Percentiles rank a stretch among this genome's conserved stretches.
Evolutionary conservation across 805 yeast genomes (phyloP).

Genomic region (Wickerhamomyces kurtzmanii): DNA sequence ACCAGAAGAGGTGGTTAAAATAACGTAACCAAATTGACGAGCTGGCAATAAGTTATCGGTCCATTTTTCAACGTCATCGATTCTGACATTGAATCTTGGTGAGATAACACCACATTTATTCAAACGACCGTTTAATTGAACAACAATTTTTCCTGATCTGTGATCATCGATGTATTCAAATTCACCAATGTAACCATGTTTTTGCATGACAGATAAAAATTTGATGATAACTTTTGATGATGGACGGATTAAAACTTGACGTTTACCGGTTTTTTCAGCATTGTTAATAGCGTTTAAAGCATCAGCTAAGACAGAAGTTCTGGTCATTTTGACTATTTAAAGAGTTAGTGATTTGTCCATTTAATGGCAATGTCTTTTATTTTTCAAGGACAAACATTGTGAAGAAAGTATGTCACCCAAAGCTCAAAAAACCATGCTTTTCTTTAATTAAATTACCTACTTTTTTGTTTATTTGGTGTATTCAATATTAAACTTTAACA

Average conservation of each 20-base stretch:
- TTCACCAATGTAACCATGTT: slow-evolving; percentile 98
- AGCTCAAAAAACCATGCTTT: too few relatives aligned
- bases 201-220: slow-evolving; percentile 94
- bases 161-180: slow-evolving; percentile 98
- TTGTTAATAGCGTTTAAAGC: slow-evolving; percentile 97
- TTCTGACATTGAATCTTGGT: slow-evolving; percentile 97
- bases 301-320: slow-evolving; percentile 97
- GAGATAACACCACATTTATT: slow-evolving; percentile 99
- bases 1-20: slow-evolving; percentile 98
- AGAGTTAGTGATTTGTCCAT: too few relatives aligned
- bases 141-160: slow-evolving; percentile 97
- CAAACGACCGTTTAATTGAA: slow-evolving; percentile 94
- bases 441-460: too few relatives aligned
- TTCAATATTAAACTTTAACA: too few relatives aligned
- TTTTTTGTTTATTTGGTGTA: too few relatives aligned
- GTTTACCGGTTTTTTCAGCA: slow-evolving; percentile 98
- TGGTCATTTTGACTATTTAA: slow-evolving; percentile 61
- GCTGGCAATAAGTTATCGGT: slow-evolving; percentile 97
- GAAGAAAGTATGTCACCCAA: too few relatives aligned
- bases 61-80: slow-evolving; percentile 96
- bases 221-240: slow-evolving; percentile 97
- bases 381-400: not conserved
- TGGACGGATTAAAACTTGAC: slow-evolving; percentile 97
- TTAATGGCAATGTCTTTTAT: too few relatives aligned
- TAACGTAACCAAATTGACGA: slow-evolving; percentile 97